These are phyloP conservation scores for Nakaseomyces nivariensis DNA, from an alignment of 1,139 yeast genomes.

Conservation along the genomic window DNA sequence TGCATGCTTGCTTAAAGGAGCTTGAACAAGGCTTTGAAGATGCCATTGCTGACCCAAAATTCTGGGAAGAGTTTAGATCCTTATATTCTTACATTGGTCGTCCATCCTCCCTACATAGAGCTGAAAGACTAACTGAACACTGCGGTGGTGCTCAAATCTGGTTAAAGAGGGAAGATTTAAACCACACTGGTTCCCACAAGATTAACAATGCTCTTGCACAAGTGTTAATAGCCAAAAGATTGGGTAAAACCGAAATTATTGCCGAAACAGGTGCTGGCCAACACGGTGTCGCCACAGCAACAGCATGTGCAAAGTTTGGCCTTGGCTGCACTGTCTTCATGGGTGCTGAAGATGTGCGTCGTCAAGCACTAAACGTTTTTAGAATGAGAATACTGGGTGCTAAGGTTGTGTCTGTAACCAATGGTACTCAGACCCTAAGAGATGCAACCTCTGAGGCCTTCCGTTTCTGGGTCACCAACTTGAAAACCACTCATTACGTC, in stretches of 20 bases:
- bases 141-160: constrained; percentile 97
- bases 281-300: constrained; percentile 99
- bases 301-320: constrained; percentile 97
- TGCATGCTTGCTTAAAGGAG: constrained; percentile 83
- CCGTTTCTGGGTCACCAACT: constrained; percentile 87
- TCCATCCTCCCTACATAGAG: constrained; percentile 86
- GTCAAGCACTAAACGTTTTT: constrained; percentile 96
- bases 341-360: constrained; percentile 99
- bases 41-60: constrained; percentile 77
- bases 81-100: constrained; percentile 89
- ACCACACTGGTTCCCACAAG: constrained; percentile 97
- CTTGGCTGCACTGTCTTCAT: constrained; percentile 89
- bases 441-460: constrained; percentile 98
- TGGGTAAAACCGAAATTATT: constrained; percentile 82
- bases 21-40: constrained; percentile 78
- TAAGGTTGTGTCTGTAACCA: constrained; percentile 81
- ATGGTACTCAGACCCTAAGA: constrained; percentile 91
- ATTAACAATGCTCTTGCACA: constrained; percentile 95
- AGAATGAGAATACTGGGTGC: constrained; percentile 97
- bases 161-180: constrained; percentile 95
- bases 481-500: constrained; percentile 79
- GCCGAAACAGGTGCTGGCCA: constrained; percentile 99
- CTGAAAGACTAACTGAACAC: constrained; percentile 78
- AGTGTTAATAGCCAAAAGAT: constrained; percentile 79
- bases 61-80: constrained; percentile 86